Base-by-base conservation (phyloP, 1,284 basidiomycete genomes). In the Naganishia sp. region DNA sequence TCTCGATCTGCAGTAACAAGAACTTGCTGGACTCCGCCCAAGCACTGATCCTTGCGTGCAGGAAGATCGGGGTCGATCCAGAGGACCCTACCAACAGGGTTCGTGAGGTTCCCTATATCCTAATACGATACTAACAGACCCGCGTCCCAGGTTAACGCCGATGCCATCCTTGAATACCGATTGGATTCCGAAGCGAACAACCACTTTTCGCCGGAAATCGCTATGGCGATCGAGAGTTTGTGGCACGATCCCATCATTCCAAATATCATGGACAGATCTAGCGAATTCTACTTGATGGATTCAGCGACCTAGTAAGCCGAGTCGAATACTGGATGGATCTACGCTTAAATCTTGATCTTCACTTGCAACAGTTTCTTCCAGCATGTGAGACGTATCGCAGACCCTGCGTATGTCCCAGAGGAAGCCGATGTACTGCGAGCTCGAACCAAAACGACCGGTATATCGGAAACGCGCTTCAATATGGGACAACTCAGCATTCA, bases 221-320 rank as follows among this genome's bases (percentile, higher is more conserved):
- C 90, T 0, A 82, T 85, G 54, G 88, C 90, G 15, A 91, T 96
- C 69, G 84, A 88, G 71, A 84, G 90, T 52, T 81, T 98, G 5
- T 95, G 93, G 92, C 86, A 89, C 70, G 95, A 99, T 79, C 90
- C 92, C 7, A 87, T 93, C 72, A 93, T 97, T 42, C 85, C 88
- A 0, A 85, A 85, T 65, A 84, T 98, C 33, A 88, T 98, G 85
- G 92, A 96, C 73, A 87, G 90, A 69, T 85, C 85, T 46, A 90
- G 85, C 77, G 89, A 96, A 70, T 97, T 97, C 75, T 97, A 98
- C 77, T 82, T 98, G 21, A 98, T 97, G 94, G 95, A 98, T 79
- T 93, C 88, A 56, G 94, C 94, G 0, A 84, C 84, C 52, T 97
- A 97, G 89, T 93, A 72, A 75, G 89, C 86, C 25, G 2, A 75